A percentile compares a stretch with the other conserved stretches of the same genome.
Conservation (phyloP, 2,329 filamentous ascomycete species). For the Cladorrhinum sp. region DNA sequence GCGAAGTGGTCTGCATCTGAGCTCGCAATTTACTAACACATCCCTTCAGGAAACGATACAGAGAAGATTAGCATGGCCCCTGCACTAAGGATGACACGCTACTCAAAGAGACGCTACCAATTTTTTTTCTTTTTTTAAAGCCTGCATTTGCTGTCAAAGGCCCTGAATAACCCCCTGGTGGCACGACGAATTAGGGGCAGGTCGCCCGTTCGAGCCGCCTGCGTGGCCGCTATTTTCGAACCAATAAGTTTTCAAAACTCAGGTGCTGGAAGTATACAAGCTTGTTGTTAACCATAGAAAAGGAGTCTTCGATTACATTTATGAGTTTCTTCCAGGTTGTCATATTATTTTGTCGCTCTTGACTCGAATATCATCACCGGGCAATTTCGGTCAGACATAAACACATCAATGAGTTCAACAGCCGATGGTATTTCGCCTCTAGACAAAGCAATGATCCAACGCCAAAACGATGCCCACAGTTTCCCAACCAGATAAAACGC, state of each 20-base stretch:
- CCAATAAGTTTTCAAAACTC: too few relatives aligned
- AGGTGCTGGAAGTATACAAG: too few relatives aligned
- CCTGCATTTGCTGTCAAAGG: too few relatives aligned
- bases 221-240: too few relatives aligned
- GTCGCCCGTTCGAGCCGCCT: too few relatives aligned
- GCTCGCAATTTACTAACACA: constrained; percentile 17
- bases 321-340: too few relatives aligned
- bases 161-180: too few relatives aligned
- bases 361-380: too few relatives aligned
- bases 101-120: constrained; percentile 62
- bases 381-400: not conserved
- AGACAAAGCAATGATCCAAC: not conserved
- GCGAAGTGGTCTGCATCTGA: constrained; percentile 14
- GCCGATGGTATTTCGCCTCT: not conserved
- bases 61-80: constrained; percentile 69
- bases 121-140: constrained; percentile 50
- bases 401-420: not conserved
- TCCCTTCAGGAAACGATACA: constrained; percentile 38
- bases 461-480: not conserved
- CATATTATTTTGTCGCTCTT: too few relatives aligned
- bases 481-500: not conserved
- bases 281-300: too few relatives aligned
- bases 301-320: too few relatives aligned
- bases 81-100: constrained; percentile 89
- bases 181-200: too few relatives aligned